These are phyloP conservation scores for Astrothelium subdiscretum DNA, from an alignment of 495 filamentous ascomycete genomes.

Conservation along the genomic window DNA sequence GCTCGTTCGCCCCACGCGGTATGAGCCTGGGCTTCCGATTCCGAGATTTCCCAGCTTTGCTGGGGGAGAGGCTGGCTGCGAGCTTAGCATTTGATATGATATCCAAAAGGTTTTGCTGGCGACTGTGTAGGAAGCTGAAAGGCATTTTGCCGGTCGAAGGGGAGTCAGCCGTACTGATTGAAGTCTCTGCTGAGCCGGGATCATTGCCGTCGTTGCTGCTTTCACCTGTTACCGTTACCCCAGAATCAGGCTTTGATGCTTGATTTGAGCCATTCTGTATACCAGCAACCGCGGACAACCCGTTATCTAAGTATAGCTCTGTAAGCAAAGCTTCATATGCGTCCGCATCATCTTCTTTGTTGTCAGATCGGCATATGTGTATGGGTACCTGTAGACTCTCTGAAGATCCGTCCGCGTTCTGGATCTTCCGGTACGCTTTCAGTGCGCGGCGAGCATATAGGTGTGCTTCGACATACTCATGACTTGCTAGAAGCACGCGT, in stretches of 20 bases:
- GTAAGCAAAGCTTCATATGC: background rate
- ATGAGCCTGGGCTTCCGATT: background rate
- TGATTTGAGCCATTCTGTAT: background rate
- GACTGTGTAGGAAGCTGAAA: background rate
- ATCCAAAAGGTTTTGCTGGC: background rate
- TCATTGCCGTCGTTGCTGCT: background rate
- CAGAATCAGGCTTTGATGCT: background rate
- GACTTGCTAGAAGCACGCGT: background rate
- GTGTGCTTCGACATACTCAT: background rate
- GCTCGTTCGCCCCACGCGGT: background rate
- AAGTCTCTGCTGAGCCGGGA: background rate
- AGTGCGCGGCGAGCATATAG: constrained; percentile 2
- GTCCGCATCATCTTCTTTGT: background rate
- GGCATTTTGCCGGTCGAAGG: background rate
- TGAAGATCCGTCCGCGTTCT: background rate
- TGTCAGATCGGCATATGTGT: background rate
- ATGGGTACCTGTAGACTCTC: background rate
- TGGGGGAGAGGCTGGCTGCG: background rate
- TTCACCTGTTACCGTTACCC: background rate
- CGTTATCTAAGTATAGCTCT: background rate
- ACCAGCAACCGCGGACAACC: no score
- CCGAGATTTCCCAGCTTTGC: background rate
- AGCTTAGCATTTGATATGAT: background rate
- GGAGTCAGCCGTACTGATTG: background rate
- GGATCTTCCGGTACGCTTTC: background rate